Base-by-base conservation (phyloP, 2,329 filamentous ascomycete genomes). In the Xylaria sp. region DNA sequence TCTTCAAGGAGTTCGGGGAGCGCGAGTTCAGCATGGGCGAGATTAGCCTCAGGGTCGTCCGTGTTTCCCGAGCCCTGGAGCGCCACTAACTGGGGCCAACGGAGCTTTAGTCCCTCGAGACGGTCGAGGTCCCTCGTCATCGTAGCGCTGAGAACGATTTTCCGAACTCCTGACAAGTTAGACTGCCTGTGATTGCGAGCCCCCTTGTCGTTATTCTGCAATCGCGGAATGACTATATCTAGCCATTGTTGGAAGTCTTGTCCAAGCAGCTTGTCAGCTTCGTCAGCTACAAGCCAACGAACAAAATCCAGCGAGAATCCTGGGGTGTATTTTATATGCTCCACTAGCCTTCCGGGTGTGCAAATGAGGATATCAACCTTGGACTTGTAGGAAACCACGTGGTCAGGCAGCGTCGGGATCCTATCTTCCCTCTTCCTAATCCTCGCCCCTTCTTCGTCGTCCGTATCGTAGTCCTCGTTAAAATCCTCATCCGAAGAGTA, bases 161-260 rank as follows among this genome's bases (percentile, higher is more conserved):
- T 97, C 46, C 87, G 85, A 2, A 94, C 78, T 16, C 78, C 80
- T 4, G 73, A 75, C 39, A 79, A 73, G 49, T 79, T 77, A 50
- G 78, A 77, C 45, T 82, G 77, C 19, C 77, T 76, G 58, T 81
- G 80, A 60, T 84, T 80, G 44, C 82, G 75, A 2, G 78, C 74
- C 20, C 79, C 78, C 61, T 74, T 70, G 39, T 77, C 76, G 2
- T 71, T 70, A 1, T 70, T 71, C 37, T 78, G 78, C 57, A 90
- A 77, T 41, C 77, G 75, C 16, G 86, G 82, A 67, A 91, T 87
- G 6, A 94, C 83, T 0, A 87, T 75, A 39, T 86, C 84, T 2
- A 95, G 78, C 92, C 92, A 97, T 65, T 93, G 89, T 69, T 97
- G 92, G 71, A 94, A 97, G 66, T 89, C 92, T 70, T 97, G 91